Percentiles rank a stretch among this genome's conserved stretches.
phyloP scores from a whole-genome alignment of 768 basidiomycete genomes.

The Lactarius hengduanensis region DNA sequence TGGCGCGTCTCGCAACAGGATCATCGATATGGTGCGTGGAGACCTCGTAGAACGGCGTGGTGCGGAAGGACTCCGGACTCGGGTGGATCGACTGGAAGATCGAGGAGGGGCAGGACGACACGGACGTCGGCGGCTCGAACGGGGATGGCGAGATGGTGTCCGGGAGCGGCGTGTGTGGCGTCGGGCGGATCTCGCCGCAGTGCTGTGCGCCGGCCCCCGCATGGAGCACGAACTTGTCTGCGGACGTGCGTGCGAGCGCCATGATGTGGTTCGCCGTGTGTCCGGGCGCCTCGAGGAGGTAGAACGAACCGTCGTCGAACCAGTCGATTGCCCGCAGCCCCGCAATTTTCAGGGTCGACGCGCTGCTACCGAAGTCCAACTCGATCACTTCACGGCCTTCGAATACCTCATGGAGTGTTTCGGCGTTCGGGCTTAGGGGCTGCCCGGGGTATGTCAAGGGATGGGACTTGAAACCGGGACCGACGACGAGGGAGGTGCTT shows the following conservation, averaged over 20 bases:
- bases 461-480: conserved; percentile 6
- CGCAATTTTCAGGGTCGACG: neutral
- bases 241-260: neutral
- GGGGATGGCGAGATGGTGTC: neutral
- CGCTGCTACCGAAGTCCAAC: neutral
- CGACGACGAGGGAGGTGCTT: conserved; percentile 1
- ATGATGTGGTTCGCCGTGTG: neutral
- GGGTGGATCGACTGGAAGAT: neutral
- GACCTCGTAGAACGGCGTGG: neutral
- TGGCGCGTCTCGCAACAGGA: neutral
- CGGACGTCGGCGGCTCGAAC: neutral
- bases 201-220: neutral
- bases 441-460: neutral
- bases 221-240: neutral
- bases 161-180: neutral
- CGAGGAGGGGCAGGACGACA: neutral
- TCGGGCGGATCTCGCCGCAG: neutral
- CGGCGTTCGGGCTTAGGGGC: neutral
- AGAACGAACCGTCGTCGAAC: neutral
- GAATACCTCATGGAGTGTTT: neutral
- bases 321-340: conserved; percentile 5
- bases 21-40: neutral
- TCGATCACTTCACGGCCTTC: neutral
- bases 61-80: neutral
- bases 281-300: neutral